Evolutionary conservation across 192 early-diverging fungal species (phyloP).

Genomic region (Phycomyces nitens): DNA sequence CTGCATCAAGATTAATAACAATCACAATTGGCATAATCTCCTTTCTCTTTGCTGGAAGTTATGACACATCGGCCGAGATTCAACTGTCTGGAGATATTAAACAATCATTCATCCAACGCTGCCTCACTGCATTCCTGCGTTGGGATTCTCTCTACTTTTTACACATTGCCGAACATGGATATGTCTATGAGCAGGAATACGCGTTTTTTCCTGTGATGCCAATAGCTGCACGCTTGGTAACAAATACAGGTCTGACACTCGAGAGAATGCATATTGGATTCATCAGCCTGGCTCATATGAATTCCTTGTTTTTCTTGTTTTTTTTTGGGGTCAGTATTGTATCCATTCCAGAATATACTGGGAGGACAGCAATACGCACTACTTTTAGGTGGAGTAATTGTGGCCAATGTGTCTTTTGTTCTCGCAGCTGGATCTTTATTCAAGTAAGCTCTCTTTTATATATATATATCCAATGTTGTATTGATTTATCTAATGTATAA

Average conservation of each 20-base stretch:
- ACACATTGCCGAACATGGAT: conserved; percentile 71
- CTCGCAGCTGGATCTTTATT: conserved; percentile 69
- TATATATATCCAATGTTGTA: too few species aligned
- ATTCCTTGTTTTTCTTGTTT: neutral
- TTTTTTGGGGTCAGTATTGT: conserved; percentile 39
- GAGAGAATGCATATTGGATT: too few species aligned
- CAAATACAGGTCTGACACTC: conserved; percentile 38
- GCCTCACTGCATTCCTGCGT: conserved; percentile 56
- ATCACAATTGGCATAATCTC: conserved; percentile 1
- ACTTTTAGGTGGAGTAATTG: conserved; percentile 60
- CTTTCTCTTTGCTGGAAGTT: conserved; percentile 12
- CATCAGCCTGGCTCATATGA: too few species aligned
- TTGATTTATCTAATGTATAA: too few species aligned
- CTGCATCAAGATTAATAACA: conserved; percentile 3
- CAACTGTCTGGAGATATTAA: neutral
- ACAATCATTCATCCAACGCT: neutral
- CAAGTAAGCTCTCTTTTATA: conserved; percentile 40
- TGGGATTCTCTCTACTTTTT: conserved; percentile 93
- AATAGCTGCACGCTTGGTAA: conserved; percentile 51
- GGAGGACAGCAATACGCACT: conserved; percentile 40
- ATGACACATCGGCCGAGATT: conserved; percentile 18
- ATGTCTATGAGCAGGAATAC: conserved; percentile 83
- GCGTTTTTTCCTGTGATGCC: conserved; percentile 88
- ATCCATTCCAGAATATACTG: conserved; percentile 40
- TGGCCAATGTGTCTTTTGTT: conserved; percentile 77